Evolutionary conservation across 106 monocot genomes (phyloP).

Genomic region (Agapanthus africanus): DNA sequence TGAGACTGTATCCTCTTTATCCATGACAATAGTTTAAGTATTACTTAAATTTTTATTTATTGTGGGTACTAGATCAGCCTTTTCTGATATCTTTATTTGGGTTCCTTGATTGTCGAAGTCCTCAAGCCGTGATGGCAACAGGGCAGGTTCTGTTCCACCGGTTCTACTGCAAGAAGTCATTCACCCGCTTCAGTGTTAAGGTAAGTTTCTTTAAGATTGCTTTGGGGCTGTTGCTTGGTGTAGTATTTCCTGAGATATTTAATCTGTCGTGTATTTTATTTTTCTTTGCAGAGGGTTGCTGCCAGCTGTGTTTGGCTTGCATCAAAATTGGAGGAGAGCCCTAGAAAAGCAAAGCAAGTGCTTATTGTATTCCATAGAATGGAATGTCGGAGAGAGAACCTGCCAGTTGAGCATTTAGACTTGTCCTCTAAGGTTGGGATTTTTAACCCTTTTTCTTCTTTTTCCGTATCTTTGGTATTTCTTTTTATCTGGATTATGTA

Average conservation of each 20-base stretch:
- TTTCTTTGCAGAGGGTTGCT: constrained; percentile 65
- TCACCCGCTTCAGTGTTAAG: constrained; percentile 89
- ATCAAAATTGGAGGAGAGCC: constrained; percentile 86
- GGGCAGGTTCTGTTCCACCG: constrained; percentile 91
- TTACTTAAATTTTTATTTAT: not conserved
- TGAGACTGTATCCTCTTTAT: constrained; percentile 75
- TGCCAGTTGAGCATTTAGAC: constrained; percentile 57
- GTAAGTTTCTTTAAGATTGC: constrained; percentile 19
- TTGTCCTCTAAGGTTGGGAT: constrained; percentile 58
- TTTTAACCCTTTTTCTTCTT: not conserved
- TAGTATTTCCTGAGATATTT: not conserved
- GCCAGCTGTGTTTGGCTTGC: constrained; percentile 96
- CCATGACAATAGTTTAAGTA: not conserved
- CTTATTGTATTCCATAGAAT: constrained; percentile 81
- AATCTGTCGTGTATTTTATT: not conserved
- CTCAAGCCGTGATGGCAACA: constrained; percentile 92
- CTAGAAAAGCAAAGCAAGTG: constrained; percentile 68
- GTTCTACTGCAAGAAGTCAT: constrained; percentile 95
- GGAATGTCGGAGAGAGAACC: constrained; percentile 80
- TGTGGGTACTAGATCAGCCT: not conserved
- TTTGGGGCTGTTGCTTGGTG: not conserved
- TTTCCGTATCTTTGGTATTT: not conserved
- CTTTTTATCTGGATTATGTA: not conserved
- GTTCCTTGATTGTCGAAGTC: constrained; percentile 54
- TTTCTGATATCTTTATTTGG: constrained; percentile 2